Percentiles rank a stretch among this genome's conserved stretches.
phyloP scores from a whole-genome alignment of 2,329 filamentous ascomycete species.

The Aspergillus amoenus region DNA sequence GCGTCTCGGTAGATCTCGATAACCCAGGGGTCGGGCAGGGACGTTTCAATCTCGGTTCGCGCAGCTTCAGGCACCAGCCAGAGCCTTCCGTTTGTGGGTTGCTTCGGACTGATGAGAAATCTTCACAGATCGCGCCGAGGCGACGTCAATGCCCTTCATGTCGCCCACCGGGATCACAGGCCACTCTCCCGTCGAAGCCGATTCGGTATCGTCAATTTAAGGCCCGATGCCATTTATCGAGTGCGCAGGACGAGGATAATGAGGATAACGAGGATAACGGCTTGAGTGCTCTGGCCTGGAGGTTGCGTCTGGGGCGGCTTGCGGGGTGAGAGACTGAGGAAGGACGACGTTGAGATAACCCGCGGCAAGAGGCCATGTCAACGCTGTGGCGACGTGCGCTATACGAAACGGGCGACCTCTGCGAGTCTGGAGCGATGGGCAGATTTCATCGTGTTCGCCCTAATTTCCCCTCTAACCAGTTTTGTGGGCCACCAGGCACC shows the following conservation, averaged over 20 bases:
- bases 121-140: not conserved
- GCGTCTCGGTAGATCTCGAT: no score
- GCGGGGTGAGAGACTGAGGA: no score
- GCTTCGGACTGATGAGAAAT: not conserved
- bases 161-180: not conserved
- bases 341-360: no score
- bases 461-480: not conserved
- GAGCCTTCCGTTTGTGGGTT: not conserved
- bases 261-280: no score
- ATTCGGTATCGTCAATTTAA: not conserved
- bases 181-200: not conserved
- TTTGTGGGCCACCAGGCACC: not conserved
- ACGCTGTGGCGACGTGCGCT: not conserved
- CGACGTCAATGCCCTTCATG: not conserved
- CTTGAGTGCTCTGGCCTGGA: no score
- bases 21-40: no score
- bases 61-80: not conserved
- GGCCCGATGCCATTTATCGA: not conserved
- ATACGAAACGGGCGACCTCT: constrained; percentile 3
- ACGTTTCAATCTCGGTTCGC: no score
- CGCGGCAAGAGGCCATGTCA: no score
- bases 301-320: no score
- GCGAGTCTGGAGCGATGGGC: not conserved
- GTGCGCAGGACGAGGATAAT: no score
- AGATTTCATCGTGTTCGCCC: not conserved